Base-by-base conservation (phyloP, 176 grass and related monocot species). In the Oryza longistaminata region DNA sequence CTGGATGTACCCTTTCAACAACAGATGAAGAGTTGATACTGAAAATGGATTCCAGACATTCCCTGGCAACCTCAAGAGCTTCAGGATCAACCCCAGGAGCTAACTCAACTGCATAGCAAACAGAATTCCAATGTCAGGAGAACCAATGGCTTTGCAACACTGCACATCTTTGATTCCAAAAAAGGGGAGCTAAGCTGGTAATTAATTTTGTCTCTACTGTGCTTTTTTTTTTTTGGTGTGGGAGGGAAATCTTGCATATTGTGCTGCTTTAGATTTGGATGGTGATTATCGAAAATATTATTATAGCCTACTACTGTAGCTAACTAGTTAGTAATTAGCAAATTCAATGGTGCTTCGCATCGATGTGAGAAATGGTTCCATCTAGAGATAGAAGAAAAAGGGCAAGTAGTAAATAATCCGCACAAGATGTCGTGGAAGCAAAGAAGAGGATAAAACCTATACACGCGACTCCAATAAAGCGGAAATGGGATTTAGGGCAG, bases 31-130 rank as follows among this genome's bases (percentile, higher is more conserved):
- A 89, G 64, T 90, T 85, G 45, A 90, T 42, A 50, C 48, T 29
- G 85, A 92, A 94, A 75, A 85, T 34, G 7, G 84, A 84, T 74
- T 87, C 83, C n/a, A 94, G 55, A 33, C 92, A 94, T 45, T 94
- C 87, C 76, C 45, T 91, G 2, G 85, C 85, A 75, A 94, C 92
- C 71, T 94, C 82, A 73, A 94, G 85, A 43, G 92, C 92, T 91
- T 94, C 89, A 62, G 81, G 83, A 77, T 94, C 89, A 68, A 43
- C 81, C 9, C 82, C 84, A 17, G 89, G 78, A 80, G 82, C 73
- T 70, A 94, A 37, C 70, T 94, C 87, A 33, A 94, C 92, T 94
- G 92, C 81, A 87, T 74, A 14, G 11, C 68, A 66, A 61, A 80
- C 34, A 85, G 40, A 55, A 19, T 84, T 85, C 17, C 25, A 49